These are phyloP conservation scores for Plicaturopsis crispa DNA, from an alignment of 768 basidiomycete genomes.

Conservation along the genomic window DNA sequence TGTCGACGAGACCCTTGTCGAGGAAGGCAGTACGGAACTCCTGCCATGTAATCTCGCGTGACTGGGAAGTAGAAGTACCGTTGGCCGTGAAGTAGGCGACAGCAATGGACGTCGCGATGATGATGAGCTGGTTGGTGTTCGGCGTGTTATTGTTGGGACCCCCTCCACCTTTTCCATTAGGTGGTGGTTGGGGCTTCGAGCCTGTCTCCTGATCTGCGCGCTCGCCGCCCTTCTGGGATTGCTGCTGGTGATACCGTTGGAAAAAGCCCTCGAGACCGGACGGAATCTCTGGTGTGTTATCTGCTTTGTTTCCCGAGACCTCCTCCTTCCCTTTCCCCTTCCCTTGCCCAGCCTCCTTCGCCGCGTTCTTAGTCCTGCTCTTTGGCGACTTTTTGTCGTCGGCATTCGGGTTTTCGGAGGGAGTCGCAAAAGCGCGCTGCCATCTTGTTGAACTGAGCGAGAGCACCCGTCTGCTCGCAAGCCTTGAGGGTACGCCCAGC, in stretches of 20 bases:
- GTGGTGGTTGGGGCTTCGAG: slow-evolving; percentile 45
- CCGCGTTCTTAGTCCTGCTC: slow-evolving; percentile 16
- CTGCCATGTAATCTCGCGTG: slow-evolving; percentile 98
- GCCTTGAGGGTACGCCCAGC: slow-evolving; percentile 42
- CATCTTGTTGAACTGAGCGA: slow-evolving; percentile 21
- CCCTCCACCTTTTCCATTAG: no score
- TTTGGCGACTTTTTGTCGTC: background rate
- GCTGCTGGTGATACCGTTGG: slow-evolving; percentile 48
- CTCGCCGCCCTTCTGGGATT: slow-evolving; percentile 26
- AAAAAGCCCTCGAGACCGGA: slow-evolving; percentile 77
- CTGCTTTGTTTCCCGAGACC: slow-evolving; percentile 22
- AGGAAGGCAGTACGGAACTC: slow-evolving; percentile 98
- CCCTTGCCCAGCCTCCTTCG: slow-evolving; percentile 19
- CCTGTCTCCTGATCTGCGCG: slow-evolving; percentile 28
- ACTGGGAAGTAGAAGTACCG: slow-evolving; percentile 33
- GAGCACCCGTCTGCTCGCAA: slow-evolving; percentile 33
- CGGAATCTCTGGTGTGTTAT: slow-evolving; percentile 35
- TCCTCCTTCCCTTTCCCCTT: slow-evolving; percentile 28
- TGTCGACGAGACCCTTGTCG: slow-evolving; percentile 93
- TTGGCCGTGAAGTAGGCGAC: slow-evolving; percentile 63
- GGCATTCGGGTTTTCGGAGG: slow-evolving; percentile 25
- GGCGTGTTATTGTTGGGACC: slow-evolving; percentile 42
- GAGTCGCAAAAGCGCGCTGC: slow-evolving; percentile 42
- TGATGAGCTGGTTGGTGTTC: slow-evolving; percentile 46
- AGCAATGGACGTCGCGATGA: slow-evolving; percentile 47